These are phyloP conservation scores for Sporothrix protearum DNA, from an alignment of 2,329 filamentous ascomycete genomes.

Conservation along the genomic window DNA sequence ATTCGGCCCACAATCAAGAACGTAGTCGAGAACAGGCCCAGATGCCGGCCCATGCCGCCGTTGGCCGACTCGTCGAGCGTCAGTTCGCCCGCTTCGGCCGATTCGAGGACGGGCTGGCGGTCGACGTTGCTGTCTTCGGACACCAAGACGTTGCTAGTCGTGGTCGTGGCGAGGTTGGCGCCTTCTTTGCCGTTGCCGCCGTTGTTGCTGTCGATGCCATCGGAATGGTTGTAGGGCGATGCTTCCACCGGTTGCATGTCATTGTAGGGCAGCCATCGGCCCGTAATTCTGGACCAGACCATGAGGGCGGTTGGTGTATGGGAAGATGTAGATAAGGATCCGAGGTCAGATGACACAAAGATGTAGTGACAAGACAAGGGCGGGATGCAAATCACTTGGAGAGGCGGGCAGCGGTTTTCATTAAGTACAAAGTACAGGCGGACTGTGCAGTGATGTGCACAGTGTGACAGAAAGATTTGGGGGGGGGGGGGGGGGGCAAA, in stretches of 20 bases:
- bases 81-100: conserved; percentile 26
- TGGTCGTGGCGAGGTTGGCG: neutral
- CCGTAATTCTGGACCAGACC: neutral
- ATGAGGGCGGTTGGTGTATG: neutral
- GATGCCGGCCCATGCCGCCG: conserved; percentile 26
- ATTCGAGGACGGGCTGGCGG: conserved; percentile 8
- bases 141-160: neutral
- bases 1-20: conserved; percentile 30
- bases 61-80: conserved; percentile 23
- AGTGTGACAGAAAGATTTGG: neutral
- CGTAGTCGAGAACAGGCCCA: conserved; percentile 28
- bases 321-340: neutral
- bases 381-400: neutral
- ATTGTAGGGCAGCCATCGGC: neutral
- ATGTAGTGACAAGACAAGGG: neutral
- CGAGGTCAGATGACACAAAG: neutral
- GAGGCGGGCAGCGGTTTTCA: neutral
- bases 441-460: neutral
- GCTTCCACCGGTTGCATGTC: neutral
- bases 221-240: neutral
- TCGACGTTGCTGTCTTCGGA: neutral
- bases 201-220: neutral
- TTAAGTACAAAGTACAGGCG: neutral
- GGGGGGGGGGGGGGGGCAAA: too few species aligned
- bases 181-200: neutral